A percentile compares a stretch with the other conserved stretches of the same genome.
phyloP scores from a whole-genome alignment of 805 yeast species.

The Zygotorulaspora danielsina region DNA sequence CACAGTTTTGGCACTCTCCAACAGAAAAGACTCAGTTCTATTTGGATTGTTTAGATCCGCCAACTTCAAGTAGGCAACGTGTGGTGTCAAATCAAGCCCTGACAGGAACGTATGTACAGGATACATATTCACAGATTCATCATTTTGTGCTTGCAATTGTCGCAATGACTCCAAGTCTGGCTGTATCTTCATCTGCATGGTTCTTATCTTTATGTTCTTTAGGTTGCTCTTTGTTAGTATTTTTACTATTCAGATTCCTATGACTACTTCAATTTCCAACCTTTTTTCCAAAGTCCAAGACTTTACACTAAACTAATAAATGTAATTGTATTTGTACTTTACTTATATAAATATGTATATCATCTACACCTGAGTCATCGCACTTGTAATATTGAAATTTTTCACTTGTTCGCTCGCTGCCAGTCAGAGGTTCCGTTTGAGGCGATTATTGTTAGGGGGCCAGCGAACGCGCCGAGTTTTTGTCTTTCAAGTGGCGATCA shows the following conservation, averaged over 20 bases:
- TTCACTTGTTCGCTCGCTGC: neutral
- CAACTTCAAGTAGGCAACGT: constrained; percentile 81
- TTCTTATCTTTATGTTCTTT: neutral
- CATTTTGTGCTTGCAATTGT: constrained; percentile 39
- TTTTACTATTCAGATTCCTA: too few relatives aligned
- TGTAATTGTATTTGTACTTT: too few relatives aligned
- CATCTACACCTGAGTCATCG: constrained; percentile 1
- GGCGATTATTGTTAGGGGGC: constrained; percentile 1
- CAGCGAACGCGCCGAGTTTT: neutral
- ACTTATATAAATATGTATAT: too few relatives aligned
- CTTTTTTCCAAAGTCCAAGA: too few relatives aligned
- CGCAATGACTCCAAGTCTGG: constrained; percentile 48
- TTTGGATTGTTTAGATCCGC: constrained; percentile 54
- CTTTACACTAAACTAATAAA: too few relatives aligned
- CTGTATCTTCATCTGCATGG: constrained; percentile 37
- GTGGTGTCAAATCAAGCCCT: constrained; percentile 81
- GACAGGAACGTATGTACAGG: constrained; percentile 75
- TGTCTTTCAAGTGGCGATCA: constrained; percentile 1
- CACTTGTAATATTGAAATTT: neutral
- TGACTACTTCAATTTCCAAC: too few relatives aligned
- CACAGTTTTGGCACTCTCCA: constrained; percentile 87
- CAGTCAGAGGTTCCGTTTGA: neutral
- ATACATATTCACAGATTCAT: constrained; percentile 57
- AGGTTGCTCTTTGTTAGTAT: neutral
- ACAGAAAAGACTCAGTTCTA: constrained; percentile 66